Conservation (phyloP, 1,284 basidiomycete genomes). For the Rhodotorula sp. region DNA sequence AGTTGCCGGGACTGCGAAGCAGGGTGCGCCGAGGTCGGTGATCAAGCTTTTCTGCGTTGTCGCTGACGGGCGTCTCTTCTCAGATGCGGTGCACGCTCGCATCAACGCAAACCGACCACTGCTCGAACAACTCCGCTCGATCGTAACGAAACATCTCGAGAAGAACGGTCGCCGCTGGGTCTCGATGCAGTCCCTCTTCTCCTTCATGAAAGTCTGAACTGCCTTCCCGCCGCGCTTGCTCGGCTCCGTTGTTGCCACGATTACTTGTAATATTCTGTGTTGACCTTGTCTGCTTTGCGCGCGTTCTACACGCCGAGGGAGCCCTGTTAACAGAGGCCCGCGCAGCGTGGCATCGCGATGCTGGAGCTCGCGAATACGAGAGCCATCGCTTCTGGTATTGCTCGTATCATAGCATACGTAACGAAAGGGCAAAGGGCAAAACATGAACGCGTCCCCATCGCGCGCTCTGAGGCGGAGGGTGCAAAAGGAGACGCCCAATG, state of each 20-base stretch:
- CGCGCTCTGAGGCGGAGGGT: background rate
- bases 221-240: background rate
- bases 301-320: too few relatives aligned
- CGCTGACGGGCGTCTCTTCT: background rate
- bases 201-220: constrained; percentile 52
- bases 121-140: constrained; percentile 58
- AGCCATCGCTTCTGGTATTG: too few relatives aligned
- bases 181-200: constrained; percentile 70
- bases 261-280: background rate
- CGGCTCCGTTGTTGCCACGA: too few relatives aligned
- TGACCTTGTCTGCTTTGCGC: background rate
- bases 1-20: constrained; percentile 54
- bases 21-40: constrained; percentile 53
- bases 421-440: too few relatives aligned
- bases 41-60: background rate
- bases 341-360: too few relatives aligned
- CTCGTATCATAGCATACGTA: too few relatives aligned
- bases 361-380: too few relatives aligned
- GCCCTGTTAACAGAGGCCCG: too few relatives aligned
- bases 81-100: constrained; percentile 59
- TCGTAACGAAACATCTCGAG: constrained; percentile 73
- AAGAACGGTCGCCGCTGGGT: constrained; percentile 84
- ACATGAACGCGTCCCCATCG: too few relatives aligned
- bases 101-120: constrained; percentile 56
- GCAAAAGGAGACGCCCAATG: constrained; percentile 35